Base-by-base conservation (phyloP, 2,329 filamentous ascomycete species). In the Pestalotiopsis sp. region DNA sequence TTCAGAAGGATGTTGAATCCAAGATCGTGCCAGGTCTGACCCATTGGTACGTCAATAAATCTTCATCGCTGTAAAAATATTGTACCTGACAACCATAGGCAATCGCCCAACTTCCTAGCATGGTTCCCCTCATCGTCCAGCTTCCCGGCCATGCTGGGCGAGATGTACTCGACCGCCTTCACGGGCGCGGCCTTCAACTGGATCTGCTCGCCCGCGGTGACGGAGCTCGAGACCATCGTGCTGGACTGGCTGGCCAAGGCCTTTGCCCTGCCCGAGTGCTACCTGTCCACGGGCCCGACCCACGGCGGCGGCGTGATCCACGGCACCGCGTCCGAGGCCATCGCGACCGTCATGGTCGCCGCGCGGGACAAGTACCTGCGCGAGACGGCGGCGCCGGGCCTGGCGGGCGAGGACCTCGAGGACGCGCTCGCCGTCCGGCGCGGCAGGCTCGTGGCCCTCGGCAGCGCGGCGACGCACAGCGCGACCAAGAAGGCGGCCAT, bases 111-210 rank as follows among this genome's bases (percentile, higher is more conserved):
- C 77, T 98, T 97, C 86, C 93, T 98, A 89, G 95, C 95, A 59
- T 98, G 97, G 85, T 98, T 96, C 82, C 93, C 95, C 1, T 93
- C 93, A 64, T 90, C 89, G 27, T 90, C 91, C 66, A 93, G 92
- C 45, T 98, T 92, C 77, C 94, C 95, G 0, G 89, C 91, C 36
- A 95, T 97, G 79, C 87, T 98, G 12, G 95, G 94, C 23, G 95
- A 98, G 82, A 90, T 98, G 84, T 98, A 97, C 84, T 93, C 90
- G 58, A 91, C 93, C 4, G 92, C 94, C 6, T 95, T 98, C 81
- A 96, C 91, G 13, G 93, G 93, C 17, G 94, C 95, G 1, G 94
- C 94, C 52, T 98, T 98, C 86, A 98, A 98, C 82, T 98, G 95
- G 95, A 90, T 98, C 72, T 98, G 95, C 82, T 94, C 91, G 5